These are phyloP conservation scores for Marasmius sp. DNA, from an alignment of 1,284 basidiomycete species.

Conservation along the genomic window DNA sequence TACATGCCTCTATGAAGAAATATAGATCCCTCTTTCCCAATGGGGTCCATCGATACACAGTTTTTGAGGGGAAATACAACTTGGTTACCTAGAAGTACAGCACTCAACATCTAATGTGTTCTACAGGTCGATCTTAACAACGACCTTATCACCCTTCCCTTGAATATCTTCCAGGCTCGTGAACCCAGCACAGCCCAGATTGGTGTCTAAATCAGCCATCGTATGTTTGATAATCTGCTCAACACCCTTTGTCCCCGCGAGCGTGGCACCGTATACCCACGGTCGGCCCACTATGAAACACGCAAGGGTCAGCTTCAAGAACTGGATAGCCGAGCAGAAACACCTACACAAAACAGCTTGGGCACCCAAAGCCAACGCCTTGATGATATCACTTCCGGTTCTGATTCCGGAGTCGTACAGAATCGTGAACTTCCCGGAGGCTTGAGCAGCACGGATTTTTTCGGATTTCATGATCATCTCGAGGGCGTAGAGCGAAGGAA, in stretches of 20 bases:
- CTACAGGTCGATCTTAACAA: conserved; percentile 33
- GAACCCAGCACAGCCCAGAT: conserved; percentile 51
- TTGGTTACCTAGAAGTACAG: too few species aligned
- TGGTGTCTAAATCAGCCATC: conserved; percentile 62
- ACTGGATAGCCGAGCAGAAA: neutral
- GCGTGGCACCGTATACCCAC: conserved; percentile 60
- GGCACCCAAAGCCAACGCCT: conserved; percentile 71
- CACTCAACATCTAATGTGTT: neutral
- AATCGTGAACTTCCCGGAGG: conserved; percentile 59
- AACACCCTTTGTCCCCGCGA: conserved; percentile 64
- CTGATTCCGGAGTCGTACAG: conserved; percentile 82
- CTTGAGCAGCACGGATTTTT: conserved; percentile 57
- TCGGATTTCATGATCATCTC: conserved; percentile 58
- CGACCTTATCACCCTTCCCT: conserved; percentile 43
- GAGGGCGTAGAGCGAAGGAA: conserved; percentile 71
- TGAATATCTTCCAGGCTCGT: conserved; percentile 45
- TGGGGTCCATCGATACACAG: too few species aligned
- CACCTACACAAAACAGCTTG: conserved; percentile 63
- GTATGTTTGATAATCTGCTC: conserved; percentile 63
- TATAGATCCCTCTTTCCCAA: too few species aligned
- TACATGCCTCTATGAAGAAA: too few species aligned
- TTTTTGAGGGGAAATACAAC: too few species aligned
- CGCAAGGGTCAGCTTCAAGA: neutral
- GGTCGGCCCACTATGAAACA: conserved; percentile 50
- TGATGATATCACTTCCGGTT: conserved; percentile 74